Base-by-base conservation (phyloP, 2,329 filamentous ascomycete species). In the Fusarium subtropicale region DNA sequence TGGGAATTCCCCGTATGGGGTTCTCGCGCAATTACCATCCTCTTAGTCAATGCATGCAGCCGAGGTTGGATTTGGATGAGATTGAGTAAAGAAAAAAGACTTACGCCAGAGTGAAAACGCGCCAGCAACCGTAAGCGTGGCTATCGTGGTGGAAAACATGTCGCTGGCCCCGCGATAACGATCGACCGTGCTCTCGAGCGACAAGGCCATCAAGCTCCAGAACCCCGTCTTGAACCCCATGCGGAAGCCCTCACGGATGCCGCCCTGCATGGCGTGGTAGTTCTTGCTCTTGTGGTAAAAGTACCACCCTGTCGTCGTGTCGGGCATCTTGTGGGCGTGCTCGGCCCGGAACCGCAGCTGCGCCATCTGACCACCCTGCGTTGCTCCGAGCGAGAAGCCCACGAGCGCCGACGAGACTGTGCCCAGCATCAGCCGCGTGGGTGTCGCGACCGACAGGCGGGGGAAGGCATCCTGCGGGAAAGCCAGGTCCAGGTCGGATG, bases 211-310 rank as follows among this genome's bases (percentile, higher is more conserved):
- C 20, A 88, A 86, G 4, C 89, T 92, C 87, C 94, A 94, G 46
- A 91, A 82, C 7, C 88, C 88, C 8, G 97, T 84, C 71, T 87
- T 89, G 33, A 82, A 77, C 2, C 91, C 94, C 85, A 96, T 92
- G 70, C 87, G 89, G 51, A 93, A 73, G 0, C 93, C 96, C 75
- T 97, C 93, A 54, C 88, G 88, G 20, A 97, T 82, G 1, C 92
- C 95, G 8, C 91, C 92, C 24, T 91, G 86, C 74, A 92, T 90
- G 53, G 91, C 87, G 74, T 93, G 89, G 82, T 99, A 98, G 80
- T 97, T 98, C 81, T 98, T 98, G 77, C 90, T 93, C 81, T 97
- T 97, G 84, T 98, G 95, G 80, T 99, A 99, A n/a, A 98, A 87
- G 78, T 95, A 99, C 96, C 96, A 99, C 20, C 94, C 95, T 3